A percentile compares a stretch with the other conserved stretches of the same genome.
Conservation (phyloP, 164 flowering plant genomes). For the Kalanchoe fedtschenkoi region DNA sequence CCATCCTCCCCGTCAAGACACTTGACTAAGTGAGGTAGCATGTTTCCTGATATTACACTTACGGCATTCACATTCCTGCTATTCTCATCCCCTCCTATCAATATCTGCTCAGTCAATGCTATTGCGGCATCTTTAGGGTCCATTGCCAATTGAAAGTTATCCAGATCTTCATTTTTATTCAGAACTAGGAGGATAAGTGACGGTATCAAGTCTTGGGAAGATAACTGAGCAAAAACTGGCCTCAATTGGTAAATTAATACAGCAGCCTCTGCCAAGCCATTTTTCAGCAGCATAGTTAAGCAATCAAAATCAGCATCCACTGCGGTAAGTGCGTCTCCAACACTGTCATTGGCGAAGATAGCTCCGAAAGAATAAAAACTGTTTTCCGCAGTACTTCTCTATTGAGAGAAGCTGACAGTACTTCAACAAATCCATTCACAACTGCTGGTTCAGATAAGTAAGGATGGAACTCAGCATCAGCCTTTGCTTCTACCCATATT, state of each 20-base stretch:
- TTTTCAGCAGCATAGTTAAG: constrained; percentile 51
- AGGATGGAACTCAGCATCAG: constrained; percentile 40
- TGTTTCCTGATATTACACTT: constrained; percentile 37
- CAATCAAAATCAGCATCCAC: constrained; percentile 59
- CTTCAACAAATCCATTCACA: constrained; percentile 45
- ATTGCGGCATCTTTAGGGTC: constrained; percentile 66
- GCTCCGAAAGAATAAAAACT: constrained; percentile 53
- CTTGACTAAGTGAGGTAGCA: constrained; percentile 42
- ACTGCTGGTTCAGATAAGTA: constrained; percentile 45
- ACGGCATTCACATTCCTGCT: constrained; percentile 35
- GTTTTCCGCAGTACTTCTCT: constrained; percentile 47
- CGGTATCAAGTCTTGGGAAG: constrained; percentile 38
- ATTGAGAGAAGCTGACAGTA: constrained; percentile 38
- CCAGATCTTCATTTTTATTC: constrained; percentile 26
- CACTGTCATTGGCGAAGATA: constrained; percentile 42
- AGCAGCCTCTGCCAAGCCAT: constrained; percentile 65
- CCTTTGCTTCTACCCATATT: constrained; percentile 54
- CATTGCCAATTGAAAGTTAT: constrained; percentile 33
- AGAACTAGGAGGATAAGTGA: constrained; percentile 41
- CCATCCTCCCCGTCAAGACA: constrained; percentile 38
- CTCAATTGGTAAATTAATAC: constrained; percentile 47
- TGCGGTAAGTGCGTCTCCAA: constrained; percentile 45
- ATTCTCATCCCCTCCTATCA: constrained; percentile 53
- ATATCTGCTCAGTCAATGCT: constrained; percentile 46
- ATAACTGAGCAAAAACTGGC: constrained; percentile 45